Percentiles rank a stretch among this genome's conserved stretches.
phyloP scores from a whole-genome alignment of 2,329 filamentous ascomycete genomes.

The Sclerotinia sclerotiorum region DNA sequence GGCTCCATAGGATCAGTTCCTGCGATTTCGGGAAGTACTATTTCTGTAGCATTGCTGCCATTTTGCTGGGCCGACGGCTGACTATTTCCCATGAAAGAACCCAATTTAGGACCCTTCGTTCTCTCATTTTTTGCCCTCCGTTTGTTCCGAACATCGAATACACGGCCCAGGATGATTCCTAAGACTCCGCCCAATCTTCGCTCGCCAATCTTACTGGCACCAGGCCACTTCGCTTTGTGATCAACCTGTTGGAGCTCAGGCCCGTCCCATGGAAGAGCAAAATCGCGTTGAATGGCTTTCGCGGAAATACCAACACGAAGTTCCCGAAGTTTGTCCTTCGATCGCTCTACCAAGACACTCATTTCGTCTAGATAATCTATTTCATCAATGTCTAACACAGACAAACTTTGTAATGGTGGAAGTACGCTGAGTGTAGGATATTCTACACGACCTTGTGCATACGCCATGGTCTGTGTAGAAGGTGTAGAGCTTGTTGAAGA shows the following conservation, averaged over 20 bases:
- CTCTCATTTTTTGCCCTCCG: constrained; percentile 34
- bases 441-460: constrained; percentile 62
- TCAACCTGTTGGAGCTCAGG: constrained; percentile 63
- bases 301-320: constrained; percentile 70
- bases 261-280: constrained; percentile 63
- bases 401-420: constrained; percentile 71
- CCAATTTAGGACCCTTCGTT: constrained; percentile 25
- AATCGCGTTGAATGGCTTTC: constrained; percentile 49
- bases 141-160: constrained; percentile 57
- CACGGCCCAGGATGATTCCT: constrained; percentile 64
- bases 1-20: not conserved
- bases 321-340: constrained; percentile 64
- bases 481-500: constrained; percentile 29
- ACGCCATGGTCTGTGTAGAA: constrained; percentile 40
- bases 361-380: constrained; percentile 82
- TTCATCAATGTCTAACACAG: constrained; percentile 79
- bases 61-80: not conserved
- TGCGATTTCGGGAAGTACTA: not conserved
- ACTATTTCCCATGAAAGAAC: not conserved
- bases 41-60: not conserved
- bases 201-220: constrained; percentile 57
- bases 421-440: constrained; percentile 79
- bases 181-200: constrained; percentile 66
- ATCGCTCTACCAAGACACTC: constrained; percentile 72
- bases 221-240: constrained; percentile 56